Evolutionary conservation across 1,284 basidiomycete genomes (phyloP), one percentile per base, ranked within the genome.

Genomic region (Tilletia indica): DNA sequence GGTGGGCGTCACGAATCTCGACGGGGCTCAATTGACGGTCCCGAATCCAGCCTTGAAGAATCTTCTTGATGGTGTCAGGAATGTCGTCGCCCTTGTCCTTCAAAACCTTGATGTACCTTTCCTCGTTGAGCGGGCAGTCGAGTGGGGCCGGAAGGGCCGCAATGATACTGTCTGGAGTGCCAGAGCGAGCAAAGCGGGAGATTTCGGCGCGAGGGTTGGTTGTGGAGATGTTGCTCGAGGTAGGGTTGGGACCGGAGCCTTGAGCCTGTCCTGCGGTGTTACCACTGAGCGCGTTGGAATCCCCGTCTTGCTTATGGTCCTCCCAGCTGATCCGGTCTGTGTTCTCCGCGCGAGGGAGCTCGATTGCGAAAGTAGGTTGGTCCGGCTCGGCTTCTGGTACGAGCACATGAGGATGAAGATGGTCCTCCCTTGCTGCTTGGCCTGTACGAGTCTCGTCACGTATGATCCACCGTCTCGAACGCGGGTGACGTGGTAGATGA

Each of bases 391-490:
- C 21, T 71, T 72, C 67, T 83, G 81, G 70, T 83, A 84, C 61
- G 80, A 82, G 25, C 80, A 69, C 36, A 78, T 75, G 66, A 80
- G 77, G 70, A 75, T 77, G 38, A 82, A 84, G 68, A 83, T 77
- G 42, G 72, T 73, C 1, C 72, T 61, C 14, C 76, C 78, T 16
- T 73, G 74, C 71, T 84, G 82, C 12, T 71, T 73, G 0, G 81
- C 82, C 14, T 79, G 76, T 61, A 83, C 81, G n/a, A 75, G 70
- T 19, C 82, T 74, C 2, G 80, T 81, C 69, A 77, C 68, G 72
- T 83, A 84, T 8, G 77, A 80, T 8, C 82, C 78, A 1, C 82
- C 82, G 64, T 83, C 81, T 12, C 82, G 77, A 6, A 83, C 72
- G 5, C 80, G 74, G 4, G 67, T 66, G 16, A 84, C 82, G 39